These are phyloP conservation scores for Neurospora sp. DNA, from an alignment of 495 filamentous ascomycete species.

Conservation along the genomic window DNA sequence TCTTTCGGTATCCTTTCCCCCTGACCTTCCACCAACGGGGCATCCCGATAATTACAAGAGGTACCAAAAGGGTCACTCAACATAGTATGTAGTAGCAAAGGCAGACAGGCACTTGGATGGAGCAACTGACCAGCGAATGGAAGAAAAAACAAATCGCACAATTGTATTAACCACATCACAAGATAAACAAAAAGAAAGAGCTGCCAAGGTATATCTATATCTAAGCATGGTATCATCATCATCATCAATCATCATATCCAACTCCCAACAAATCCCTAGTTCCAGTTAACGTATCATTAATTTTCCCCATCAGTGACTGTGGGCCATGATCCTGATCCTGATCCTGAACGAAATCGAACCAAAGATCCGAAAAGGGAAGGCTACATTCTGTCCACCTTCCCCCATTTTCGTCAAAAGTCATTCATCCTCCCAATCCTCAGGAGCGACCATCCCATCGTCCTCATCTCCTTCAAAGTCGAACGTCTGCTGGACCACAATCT, in stretches of 20 bases:
- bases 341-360: neutral
- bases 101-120: neutral
- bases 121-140: neutral
- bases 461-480: neutral
- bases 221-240: neutral
- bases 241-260: neutral
- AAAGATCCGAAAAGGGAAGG: neutral
- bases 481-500: neutral
- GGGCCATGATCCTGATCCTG: neutral
- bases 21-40: no score
- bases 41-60: no score
- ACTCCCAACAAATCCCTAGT: neutral
- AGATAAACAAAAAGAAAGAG: neutral
- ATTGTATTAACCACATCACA: neutral
- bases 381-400: neutral
- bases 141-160: neutral
- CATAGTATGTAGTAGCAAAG: neutral
- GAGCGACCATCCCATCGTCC: neutral
- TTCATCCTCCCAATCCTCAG: neutral
- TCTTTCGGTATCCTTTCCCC: no score
- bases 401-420: neutral
- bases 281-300: neutral
- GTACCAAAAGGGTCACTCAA: neutral
- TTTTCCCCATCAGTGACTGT: neutral
- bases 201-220: neutral